Percentiles rank a stretch among this genome's conserved stretches.
phyloP scores from a whole-genome alignment of 176 grass and related monocot genomes.

The Triticum turgidum region DNA sequence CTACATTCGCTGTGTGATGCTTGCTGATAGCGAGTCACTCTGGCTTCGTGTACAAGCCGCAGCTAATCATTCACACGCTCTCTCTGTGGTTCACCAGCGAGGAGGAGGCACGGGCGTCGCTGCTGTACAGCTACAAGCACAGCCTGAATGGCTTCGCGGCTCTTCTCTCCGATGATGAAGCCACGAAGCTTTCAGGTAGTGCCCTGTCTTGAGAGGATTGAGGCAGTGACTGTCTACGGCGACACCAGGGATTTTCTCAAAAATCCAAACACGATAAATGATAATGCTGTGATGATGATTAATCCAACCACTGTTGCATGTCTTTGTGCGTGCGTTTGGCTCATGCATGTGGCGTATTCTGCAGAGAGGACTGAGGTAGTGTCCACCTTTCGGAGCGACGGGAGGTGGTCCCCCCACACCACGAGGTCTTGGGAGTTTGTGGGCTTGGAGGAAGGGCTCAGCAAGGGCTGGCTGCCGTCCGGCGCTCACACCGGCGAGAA shows the following conservation, averaged over 20 bases:
- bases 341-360: neutral
- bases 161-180: conserved; percentile 62
- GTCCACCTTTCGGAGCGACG: conserved; percentile 60
- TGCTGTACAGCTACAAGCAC: conserved; percentile 93
- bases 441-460: conserved; percentile 56
- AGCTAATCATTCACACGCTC: neutral
- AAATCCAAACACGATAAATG: too few species aligned
- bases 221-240: neutral
- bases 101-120: conserved; percentile 55
- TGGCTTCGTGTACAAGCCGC: too few species aligned
- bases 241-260: neutral
- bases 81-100: conserved; percentile 33
- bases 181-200: conserved; percentile 54
- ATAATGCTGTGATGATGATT: neutral
- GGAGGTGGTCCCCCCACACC: conserved; percentile 69
- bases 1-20: neutral
- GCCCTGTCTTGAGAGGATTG: too few species aligned
- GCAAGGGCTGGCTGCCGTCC: conserved; percentile 38
- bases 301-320: neutral
- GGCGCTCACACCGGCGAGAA: conserved; percentile 42
- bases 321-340: conserved; percentile 20
- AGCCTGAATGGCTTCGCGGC: conserved; percentile 93
- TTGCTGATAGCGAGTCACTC: neutral
- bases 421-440: conserved; percentile 96
- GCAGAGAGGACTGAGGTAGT: conserved; percentile 73